phyloP scores from a whole-genome alignment of 441 rosid species.

The Syzygium syzygioides region DNA sequence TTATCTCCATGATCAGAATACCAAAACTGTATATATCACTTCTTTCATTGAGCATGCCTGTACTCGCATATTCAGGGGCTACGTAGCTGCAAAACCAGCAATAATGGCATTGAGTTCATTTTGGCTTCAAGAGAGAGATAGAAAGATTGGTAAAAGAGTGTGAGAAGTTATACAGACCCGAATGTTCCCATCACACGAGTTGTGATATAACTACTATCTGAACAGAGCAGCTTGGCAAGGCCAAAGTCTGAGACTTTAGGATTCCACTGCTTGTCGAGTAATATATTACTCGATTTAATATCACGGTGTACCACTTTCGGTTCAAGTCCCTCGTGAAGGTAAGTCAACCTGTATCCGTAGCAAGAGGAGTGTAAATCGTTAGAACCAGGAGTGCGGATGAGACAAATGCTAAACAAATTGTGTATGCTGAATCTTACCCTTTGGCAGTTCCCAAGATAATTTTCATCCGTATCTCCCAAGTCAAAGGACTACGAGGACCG shows the following conservation, averaged over 20 bases:
- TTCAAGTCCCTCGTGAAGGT: conserved; percentile 64
- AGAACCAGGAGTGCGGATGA: neutral
- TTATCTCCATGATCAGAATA: conserved; percentile 57
- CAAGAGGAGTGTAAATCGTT: neutral
- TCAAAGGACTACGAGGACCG: conserved; percentile 57
- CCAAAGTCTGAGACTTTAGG: conserved; percentile 69
- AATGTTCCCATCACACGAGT: conserved; percentile 80
- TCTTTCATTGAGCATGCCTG: conserved; percentile 68
- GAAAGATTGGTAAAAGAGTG: neutral
- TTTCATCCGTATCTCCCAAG: conserved; percentile 66
- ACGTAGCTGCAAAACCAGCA: conserved; percentile 37
- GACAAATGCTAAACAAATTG: neutral
- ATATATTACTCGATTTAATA: conserved; percentile 60
- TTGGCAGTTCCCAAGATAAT: conserved; percentile 56
- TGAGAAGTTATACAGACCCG: conserved; percentile 34
- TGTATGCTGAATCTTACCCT: conserved; percentile 26
- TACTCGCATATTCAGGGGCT: conserved; percentile 70
- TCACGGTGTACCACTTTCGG: conserved; percentile 73
- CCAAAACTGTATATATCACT: conserved; percentile 72
- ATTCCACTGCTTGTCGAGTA: conserved; percentile 58
- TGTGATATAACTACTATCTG: conserved; percentile 56
- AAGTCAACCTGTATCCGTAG: conserved; percentile 33
- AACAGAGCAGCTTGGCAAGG: conserved; percentile 62
- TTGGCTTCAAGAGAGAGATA: neutral
- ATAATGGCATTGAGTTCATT: neutral